Evolutionary conservation across 164 flowering plant genomes (phyloP).

Genomic region (Vitis labrusca): DNA sequence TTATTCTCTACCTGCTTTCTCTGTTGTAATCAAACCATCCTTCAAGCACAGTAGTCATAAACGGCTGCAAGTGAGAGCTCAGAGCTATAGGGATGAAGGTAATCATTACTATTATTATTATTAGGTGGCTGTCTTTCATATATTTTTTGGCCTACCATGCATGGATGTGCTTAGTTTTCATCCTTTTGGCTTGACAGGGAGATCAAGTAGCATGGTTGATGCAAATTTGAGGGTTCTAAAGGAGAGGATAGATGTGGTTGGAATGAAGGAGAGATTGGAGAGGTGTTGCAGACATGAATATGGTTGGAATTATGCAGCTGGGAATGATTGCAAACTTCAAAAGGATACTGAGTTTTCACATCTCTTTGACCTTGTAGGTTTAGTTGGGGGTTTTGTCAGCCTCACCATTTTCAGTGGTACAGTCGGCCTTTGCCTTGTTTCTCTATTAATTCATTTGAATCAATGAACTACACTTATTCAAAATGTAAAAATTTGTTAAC

Average conservation of each 20-base stretch:
- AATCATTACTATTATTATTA: not conserved
- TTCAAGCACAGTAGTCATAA: no score
- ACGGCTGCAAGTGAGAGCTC: slow-evolving; percentile 16
- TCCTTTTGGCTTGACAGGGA: slow-evolving; percentile 19
- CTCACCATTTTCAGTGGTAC: slow-evolving; percentile 22
- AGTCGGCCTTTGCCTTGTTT: slow-evolving; percentile 25
- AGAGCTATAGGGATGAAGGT: slow-evolving; percentile 28
- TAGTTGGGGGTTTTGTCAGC: slow-evolving; percentile 20
- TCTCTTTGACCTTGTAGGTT: slow-evolving; percentile 18
- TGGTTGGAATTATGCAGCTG: slow-evolving; percentile 34
- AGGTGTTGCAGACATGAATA: slow-evolving; percentile 13
- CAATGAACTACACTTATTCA: not conserved
- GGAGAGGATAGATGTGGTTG: slow-evolving; percentile 28
- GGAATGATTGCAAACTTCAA: slow-evolving; percentile 11
- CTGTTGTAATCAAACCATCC: no score
- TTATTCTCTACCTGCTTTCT: no score
- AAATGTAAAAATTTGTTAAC: no score
- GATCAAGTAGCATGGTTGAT: slow-evolving; percentile 29
- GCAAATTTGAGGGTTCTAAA: slow-evolving; percentile 28
- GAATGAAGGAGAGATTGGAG: slow-evolving; percentile 28
- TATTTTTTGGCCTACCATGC: not conserved
- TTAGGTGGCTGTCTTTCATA: not conserved
- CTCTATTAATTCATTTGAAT: slow-evolving; percentile 23
- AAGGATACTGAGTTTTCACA: slow-evolving; percentile 3
- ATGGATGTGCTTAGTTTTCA: not conserved